These are phyloP conservation scores for Kurtzmaniella quercitrusa DNA, from an alignment of 1,139 yeast species.

Conservation along the genomic window DNA sequence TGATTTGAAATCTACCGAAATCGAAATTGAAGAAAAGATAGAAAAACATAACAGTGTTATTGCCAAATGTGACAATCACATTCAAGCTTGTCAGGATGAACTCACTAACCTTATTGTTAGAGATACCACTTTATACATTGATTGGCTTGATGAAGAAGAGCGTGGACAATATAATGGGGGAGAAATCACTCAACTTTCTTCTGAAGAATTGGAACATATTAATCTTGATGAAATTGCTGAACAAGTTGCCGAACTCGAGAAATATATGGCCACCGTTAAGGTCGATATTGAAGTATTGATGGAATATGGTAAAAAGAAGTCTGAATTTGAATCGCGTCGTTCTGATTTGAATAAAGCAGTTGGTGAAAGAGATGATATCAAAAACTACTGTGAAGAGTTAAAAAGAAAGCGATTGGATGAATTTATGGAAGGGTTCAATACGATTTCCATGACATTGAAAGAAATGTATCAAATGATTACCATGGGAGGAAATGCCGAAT, in stretches of 20 bases:
- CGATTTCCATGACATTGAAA: conserved; percentile 82
- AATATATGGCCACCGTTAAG: conserved; percentile 51
- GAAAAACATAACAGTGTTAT: conserved; percentile 51
- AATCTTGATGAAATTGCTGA: conserved; percentile 48
- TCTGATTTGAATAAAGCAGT: conserved; percentile 67
- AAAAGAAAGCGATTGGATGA: conserved; percentile 76
- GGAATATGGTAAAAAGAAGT: conserved; percentile 67
- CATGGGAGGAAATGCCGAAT: conserved; percentile 98
- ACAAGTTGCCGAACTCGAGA: conserved; percentile 55
- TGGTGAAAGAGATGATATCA: conserved; percentile 59
- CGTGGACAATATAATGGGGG: conserved; percentile 30
- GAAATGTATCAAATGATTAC: conserved; percentile 99
- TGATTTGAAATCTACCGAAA: conserved; percentile 61
- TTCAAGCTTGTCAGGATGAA: conserved; percentile 33
- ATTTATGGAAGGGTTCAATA: conserved; percentile 88
- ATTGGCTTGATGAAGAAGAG: conserved; percentile 46
- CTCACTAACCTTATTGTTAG: conserved; percentile 43
- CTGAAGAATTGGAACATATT: conserved; percentile 49
- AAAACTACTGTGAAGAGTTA: conserved; percentile 62
- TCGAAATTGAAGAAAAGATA: conserved; percentile 61
- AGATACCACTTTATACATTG: conserved; percentile 47
- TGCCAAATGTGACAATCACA: conserved; percentile 35
- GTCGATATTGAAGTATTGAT: conserved; percentile 73
- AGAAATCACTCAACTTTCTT: conserved; percentile 38
- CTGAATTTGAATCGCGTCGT: conserved; percentile 62